Conservation (phyloP, 257 asterid genomes). For the Penstemon eatonii region DNA sequence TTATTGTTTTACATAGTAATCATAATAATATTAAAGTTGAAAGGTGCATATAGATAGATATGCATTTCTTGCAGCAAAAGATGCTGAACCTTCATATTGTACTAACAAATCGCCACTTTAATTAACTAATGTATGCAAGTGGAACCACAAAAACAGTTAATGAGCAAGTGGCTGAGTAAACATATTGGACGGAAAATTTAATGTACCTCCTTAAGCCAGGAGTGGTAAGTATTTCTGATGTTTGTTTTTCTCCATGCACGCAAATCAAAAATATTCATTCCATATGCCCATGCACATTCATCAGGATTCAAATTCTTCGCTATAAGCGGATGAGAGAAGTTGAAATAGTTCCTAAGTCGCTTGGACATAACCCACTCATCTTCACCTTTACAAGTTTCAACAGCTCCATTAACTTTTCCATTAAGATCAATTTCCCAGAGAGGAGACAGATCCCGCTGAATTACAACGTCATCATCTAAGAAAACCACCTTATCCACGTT, state of each 20-base stretch:
- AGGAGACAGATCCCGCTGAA: slow-evolving; percentile 82
- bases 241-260: slow-evolving; percentile 74
- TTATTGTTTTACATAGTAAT: slow-evolving; percentile 8
- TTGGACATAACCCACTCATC: slow-evolving; percentile 98
- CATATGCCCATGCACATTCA: slow-evolving; percentile 98
- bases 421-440: slow-evolving; percentile 80
- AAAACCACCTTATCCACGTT: slow-evolving; percentile 86
- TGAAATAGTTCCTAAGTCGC: slow-evolving; percentile 79
- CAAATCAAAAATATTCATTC: slow-evolving; percentile 93
- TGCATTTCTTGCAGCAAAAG: slow-evolving; percentile 1
- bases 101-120: background rate
- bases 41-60: background rate
- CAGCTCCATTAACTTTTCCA: slow-evolving; percentile 96
- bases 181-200: background rate
- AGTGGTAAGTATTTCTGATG: slow-evolving; percentile 76
- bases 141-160: background rate
- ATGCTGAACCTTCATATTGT: slow-evolving; percentile 10
- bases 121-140: background rate
- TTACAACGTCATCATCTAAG: slow-evolving; percentile 88
- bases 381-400: slow-evolving; percentile 89
- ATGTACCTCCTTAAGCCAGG: slow-evolving; percentile 85
- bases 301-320: slow-evolving; percentile 78
- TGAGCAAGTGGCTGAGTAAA: slow-evolving; percentile 15
- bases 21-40: slow-evolving; percentile 2
- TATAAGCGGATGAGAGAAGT: slow-evolving; percentile 89